Conservation (phyloP, 768 basidiomycete species). For the Mycena metata region DNA sequence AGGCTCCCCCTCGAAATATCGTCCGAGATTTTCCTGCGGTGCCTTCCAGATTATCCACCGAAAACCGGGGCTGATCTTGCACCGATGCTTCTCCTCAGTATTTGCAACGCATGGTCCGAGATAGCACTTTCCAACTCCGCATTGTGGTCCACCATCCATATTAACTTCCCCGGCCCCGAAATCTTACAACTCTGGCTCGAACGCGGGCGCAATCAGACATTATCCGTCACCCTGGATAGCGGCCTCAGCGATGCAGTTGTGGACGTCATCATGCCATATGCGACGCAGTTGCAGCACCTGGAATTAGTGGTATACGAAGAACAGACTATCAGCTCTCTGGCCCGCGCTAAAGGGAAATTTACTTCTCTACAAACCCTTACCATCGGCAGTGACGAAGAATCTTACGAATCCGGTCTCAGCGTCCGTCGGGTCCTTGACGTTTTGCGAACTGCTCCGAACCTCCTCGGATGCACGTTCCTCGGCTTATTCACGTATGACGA, state of each 20-base stretch:
- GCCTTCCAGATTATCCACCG: background rate
- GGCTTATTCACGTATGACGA: no score
- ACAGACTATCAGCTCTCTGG: background rate
- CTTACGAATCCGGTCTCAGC: no score
- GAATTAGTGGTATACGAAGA: background rate
- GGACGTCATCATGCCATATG: background rate
- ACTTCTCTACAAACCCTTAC: background rate
- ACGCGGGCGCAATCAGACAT: background rate
- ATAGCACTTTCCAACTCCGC: background rate
- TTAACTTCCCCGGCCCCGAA: background rate
- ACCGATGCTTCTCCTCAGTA: background rate
- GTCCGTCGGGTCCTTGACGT: no score
- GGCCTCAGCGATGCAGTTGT: background rate
- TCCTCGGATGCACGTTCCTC: no score
- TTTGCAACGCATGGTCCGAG: background rate
- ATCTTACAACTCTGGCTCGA: background rate
- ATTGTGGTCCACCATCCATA: background rate
- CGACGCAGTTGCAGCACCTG: background rate
- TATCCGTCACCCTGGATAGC: background rate
- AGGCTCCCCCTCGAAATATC: constrained; percentile 18
- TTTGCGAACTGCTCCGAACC: no score
- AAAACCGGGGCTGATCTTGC: background rate
- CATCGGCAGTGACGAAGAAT: background rate
- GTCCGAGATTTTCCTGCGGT: constrained; percentile 16
- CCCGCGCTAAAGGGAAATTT: background rate